Conservation (phyloP, 306 rosid genomes). For the Quercus gilva region DNA sequence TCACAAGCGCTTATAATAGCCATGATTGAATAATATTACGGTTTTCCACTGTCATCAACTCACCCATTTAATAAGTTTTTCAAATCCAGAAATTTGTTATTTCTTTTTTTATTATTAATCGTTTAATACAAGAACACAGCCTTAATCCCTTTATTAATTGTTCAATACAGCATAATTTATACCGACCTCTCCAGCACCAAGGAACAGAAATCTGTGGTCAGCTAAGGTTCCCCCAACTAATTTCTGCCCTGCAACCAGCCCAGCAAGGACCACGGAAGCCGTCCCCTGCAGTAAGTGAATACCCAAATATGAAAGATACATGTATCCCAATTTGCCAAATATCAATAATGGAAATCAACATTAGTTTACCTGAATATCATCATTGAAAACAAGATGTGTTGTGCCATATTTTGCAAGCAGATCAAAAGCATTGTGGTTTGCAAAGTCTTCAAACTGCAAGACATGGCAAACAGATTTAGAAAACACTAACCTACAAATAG, state of each 20-base stretch:
- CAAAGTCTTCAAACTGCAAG: constrained; percentile 94
- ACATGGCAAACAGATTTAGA: constrained; percentile 22
- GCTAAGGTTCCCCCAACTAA: constrained; percentile 69
- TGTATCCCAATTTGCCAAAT: not conserved
- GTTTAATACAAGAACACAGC: not conserved
- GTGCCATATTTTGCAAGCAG: constrained; percentile 78
- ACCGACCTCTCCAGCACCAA: constrained; percentile 97
- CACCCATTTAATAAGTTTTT: not conserved
- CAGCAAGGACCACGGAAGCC: constrained; percentile 97
- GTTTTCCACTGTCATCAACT: not conserved
- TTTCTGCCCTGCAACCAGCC: constrained; percentile 69
- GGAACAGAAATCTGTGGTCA: constrained; percentile 83
- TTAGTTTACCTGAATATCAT: constrained; percentile 79
- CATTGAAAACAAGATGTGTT: constrained; percentile 95
- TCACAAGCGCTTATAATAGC: not conserved
- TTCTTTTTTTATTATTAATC: not conserved
- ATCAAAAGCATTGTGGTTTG: constrained; percentile 98
- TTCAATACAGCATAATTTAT: not conserved
- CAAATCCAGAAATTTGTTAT: not conserved
- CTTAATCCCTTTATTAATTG: not conserved
- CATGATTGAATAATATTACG: not conserved
- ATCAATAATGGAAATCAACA: constrained; percentile 1
- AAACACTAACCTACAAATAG: constrained; percentile 10
- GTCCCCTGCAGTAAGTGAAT: constrained; percentile 68
- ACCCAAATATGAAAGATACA: not conserved